Base-by-base conservation (phyloP, 352 stramenopile species). In the Phytophthora vignae region DNA sequence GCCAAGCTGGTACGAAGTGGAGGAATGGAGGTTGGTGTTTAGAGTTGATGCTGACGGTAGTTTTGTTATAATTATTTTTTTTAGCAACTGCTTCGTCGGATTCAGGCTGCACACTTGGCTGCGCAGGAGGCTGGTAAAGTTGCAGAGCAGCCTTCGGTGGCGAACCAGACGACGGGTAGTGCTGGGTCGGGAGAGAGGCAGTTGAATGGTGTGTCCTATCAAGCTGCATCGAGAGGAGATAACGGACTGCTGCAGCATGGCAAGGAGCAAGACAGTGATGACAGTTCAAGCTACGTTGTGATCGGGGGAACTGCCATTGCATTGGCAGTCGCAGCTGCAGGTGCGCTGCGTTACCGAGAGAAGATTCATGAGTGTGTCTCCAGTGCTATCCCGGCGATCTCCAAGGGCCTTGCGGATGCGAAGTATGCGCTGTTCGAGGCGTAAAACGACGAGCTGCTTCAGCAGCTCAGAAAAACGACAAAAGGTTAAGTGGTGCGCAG, bases 391-490 rank as follows among this genome's bases (percentile, higher is more conserved):
- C 81, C 83, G 10, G 76, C 71, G n/a, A 81, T 93, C 33, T 88
- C 80, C 12, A 90, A 90, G 55, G 73, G 79, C 0, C 61, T 93
- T 25, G 76, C 73, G 0, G 85, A 93, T 55, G 85, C 84, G 56
- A 91, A 91, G 61, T 86, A 84, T 55, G 83, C 83, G 27, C 64
- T 92, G 5, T 90, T 92, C 57, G 84, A 92, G 9, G 82, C 78
- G 57, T 90, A 29, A 57, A 79, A 33, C 29, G 29, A 6, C 29
- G 27, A 29, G 27, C 27, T 29, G 29, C 27, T 8, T 31, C 4
- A 9, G 27, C 27, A 31, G 27, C 27, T 31, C 27, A 31, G 7
- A 31, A 31, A 4, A 31, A 31, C 27, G 27, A 33, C 29, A 10
- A 33, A 33, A 33, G 29, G 29, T 33, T 33, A 33, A 33, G 29